Evolutionary conservation across 2,329 filamentous ascomycete genomes (phyloP).

Genomic region (Mycosphaerelloides madeirae): DNA sequence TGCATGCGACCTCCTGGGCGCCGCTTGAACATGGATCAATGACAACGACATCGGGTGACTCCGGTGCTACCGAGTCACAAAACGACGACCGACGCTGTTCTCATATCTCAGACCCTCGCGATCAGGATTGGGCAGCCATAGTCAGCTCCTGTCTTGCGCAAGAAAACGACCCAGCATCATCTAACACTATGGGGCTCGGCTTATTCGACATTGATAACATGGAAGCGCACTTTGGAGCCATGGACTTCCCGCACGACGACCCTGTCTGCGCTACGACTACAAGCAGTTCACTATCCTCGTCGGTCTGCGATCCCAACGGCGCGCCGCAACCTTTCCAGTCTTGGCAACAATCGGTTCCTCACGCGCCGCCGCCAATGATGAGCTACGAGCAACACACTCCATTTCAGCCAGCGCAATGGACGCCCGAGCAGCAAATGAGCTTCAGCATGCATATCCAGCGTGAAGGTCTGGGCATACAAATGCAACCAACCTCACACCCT

Average conservation of each 20-base stretch:
- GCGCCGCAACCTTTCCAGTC: slow-evolving; percentile 5
- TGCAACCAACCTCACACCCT: slow-evolving; percentile 19
- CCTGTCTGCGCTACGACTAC: slow-evolving; percentile 9
- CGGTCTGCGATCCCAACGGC: slow-evolving; percentile 13
- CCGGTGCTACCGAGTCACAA: slow-evolving; percentile 16
- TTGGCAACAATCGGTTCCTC: slow-evolving; percentile 11
- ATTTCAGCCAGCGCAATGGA: slow-evolving; percentile 13
- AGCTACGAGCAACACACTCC: slow-evolving; percentile 10
- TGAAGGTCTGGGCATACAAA: slow-evolving; percentile 17
- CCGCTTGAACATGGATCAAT: slow-evolving; percentile 12
- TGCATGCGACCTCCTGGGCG: slow-evolving; percentile 14
- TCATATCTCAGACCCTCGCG: slow-evolving; percentile 17
- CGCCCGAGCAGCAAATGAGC: slow-evolving; percentile 10
- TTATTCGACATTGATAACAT: slow-evolving; percentile 11
- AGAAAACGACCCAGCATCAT: slow-evolving; percentile 6
- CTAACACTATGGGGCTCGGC: slow-evolving; percentile 12
- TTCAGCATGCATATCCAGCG: slow-evolving; percentile 10
- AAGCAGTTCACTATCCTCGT: slow-evolving; percentile 13
- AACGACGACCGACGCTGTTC: slow-evolving; percentile 5
- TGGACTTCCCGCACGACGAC: slow-evolving; percentile 12
- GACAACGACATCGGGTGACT: slow-evolving; percentile 15
- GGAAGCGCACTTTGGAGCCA: slow-evolving; percentile 13
- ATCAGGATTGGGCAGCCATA: slow-evolving; percentile 18
- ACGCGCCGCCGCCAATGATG: not conserved
- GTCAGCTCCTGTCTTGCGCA: slow-evolving; percentile 10